phyloP scores from a whole-genome alignment of 768 basidiomycete species.

The Phylloporus sp. region DNA sequence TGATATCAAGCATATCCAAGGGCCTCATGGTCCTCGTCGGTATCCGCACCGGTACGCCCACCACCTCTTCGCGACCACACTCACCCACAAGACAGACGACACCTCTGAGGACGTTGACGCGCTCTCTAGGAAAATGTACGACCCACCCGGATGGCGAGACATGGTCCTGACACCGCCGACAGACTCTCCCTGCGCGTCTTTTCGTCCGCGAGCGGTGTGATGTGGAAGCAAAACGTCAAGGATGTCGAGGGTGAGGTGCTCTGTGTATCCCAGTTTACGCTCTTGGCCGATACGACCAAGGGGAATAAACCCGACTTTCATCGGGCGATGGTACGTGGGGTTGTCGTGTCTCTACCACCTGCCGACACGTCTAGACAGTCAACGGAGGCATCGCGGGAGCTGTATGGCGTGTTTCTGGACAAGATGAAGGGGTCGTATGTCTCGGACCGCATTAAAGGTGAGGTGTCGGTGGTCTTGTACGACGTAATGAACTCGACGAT shows the following conservation, averaged over 20 bases:
- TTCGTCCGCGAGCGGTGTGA: conserved; percentile 52
- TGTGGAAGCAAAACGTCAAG: conserved; percentile 88
- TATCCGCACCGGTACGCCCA: conserved; percentile 66
- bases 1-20: conserved; percentile 76
- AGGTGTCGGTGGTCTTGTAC: neutral
- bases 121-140: conserved; percentile 80
- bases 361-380: conserved; percentile 42
- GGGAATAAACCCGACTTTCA: conserved; percentile 93
- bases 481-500: neutral
- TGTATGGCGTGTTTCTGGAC: conserved; percentile 74
- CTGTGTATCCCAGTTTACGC: conserved; percentile 93
- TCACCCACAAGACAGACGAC: conserved; percentile 61
- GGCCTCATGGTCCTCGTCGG: conserved; percentile 92
- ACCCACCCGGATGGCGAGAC: neutral
- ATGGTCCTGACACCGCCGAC: conserved; percentile 8
- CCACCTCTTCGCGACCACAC: neutral
- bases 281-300: conserved; percentile 83
- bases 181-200: conserved; percentile 77
- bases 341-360: neutral
- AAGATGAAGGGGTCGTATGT: conserved; percentile 64
- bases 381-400: conserved; percentile 56
- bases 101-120: conserved; percentile 65
- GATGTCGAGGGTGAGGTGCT: conserved; percentile 89
- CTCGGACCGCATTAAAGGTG: conserved; percentile 78
- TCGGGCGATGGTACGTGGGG: conserved; percentile 72